Evolutionary conservation across 163 green algal genomes (phyloP).

Genomic region (Scenedesmus sp.): DNA sequence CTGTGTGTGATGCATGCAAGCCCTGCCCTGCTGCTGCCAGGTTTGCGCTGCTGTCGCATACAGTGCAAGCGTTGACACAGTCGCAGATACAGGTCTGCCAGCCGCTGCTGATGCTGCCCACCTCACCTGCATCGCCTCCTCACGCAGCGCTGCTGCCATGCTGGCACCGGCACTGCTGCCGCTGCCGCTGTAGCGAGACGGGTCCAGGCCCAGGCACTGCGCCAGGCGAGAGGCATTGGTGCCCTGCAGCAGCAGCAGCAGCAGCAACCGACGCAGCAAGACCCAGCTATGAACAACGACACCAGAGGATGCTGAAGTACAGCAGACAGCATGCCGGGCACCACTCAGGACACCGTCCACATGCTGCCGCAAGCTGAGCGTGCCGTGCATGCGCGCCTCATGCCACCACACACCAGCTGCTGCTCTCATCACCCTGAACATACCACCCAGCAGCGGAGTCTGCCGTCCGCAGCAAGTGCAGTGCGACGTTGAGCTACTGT

Average conservation of each 20-base stretch:
- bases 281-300: too few species aligned
- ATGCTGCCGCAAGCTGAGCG: too few species aligned
- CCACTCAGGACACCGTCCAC: too few species aligned
- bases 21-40: background rate
- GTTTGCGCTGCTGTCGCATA: background rate
- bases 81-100: background rate
- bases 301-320: too few species aligned
- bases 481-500: too few species aligned
- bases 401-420: too few species aligned
- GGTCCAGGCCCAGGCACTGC: constrained; percentile 95
- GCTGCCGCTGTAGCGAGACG: constrained; percentile 73
- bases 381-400: too few species aligned
- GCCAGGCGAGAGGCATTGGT: constrained; percentile 92
- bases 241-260: constrained; percentile 62
- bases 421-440: too few species aligned
- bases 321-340: too few species aligned
- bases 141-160: constrained; percentile 43
- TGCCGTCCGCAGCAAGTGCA: background rate
- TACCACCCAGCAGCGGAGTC: background rate
- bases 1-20: too few species aligned
- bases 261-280: background rate
- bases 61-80: background rate
- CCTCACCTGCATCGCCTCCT: constrained; percentile 53
- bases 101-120: background rate
- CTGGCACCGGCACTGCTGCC: constrained; percentile 9